A percentile compares a stretch with the other conserved stretches of the same genome.
These are phyloP conservation scores for Hortiboletus rubellus DNA, from an alignment of 1,284 basidiomycete genomes.

Conservation along the genomic window DNA sequence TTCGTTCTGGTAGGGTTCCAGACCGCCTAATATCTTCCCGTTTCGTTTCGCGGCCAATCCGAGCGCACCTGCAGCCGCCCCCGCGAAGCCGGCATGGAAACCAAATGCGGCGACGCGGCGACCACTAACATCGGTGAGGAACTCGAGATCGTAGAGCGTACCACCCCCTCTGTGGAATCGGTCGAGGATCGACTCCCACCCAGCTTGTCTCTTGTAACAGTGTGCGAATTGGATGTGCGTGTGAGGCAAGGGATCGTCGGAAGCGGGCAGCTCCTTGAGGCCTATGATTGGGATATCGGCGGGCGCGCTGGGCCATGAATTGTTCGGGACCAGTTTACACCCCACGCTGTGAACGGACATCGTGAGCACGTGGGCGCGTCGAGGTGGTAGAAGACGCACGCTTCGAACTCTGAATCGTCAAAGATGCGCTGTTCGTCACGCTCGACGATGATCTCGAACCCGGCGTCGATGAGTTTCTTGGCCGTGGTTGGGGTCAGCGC, in stretches of 20 bases:
- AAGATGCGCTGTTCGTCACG: slow-evolving; percentile 96
- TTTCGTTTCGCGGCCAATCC: slow-evolving; percentile 74
- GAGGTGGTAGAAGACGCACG: slow-evolving; percentile 50
- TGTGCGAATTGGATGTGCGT: slow-evolving; percentile 99
- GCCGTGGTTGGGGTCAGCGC: slow-evolving; percentile 94
- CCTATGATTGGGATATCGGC: slow-evolving; percentile 84
- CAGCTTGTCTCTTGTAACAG: slow-evolving; percentile 96
- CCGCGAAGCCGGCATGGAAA: slow-evolving; percentile 97
- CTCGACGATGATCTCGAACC: slow-evolving; percentile 93
- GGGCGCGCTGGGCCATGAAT: slow-evolving; percentile 87
- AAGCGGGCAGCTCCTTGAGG: slow-evolving; percentile 91
- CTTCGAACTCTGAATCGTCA: slow-evolving; percentile 90
- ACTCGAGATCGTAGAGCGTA: slow-evolving; percentile 95
- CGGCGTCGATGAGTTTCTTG: slow-evolving; percentile 86
- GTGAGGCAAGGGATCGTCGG: slow-evolving; percentile 80
- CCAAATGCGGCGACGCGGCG: slow-evolving; percentile 98
- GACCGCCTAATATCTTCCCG: slow-evolving; percentile 60
- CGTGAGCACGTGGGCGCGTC: neutral
- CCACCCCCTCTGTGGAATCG: slow-evolving; percentile 90
- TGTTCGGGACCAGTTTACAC: slow-evolving; percentile 86
- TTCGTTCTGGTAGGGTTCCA: slow-evolving; percentile 85
- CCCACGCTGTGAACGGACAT: slow-evolving; percentile 62
- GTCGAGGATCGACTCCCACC: slow-evolving; percentile 87
- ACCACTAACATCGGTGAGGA: slow-evolving; percentile 83
- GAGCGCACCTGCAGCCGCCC: slow-evolving; percentile 91